Conservation (phyloP, 2,329 filamentous ascomycete species). For the Pyrenochaeta sp. region DNA sequence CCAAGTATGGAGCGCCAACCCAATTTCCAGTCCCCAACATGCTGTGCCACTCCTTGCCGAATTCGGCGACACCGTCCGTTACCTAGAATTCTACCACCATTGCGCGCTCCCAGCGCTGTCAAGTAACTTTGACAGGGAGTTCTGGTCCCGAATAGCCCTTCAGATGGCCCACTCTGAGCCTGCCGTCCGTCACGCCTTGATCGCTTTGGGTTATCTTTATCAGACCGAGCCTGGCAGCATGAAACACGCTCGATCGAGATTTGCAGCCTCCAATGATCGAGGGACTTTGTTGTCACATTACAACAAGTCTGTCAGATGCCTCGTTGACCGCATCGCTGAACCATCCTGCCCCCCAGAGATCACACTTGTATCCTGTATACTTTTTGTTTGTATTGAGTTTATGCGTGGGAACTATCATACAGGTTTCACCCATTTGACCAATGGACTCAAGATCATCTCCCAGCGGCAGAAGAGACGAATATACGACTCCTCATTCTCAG, state of each 20-base stretch:
- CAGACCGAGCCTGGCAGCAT: slow-evolving; percentile 31
- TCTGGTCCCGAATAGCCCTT: slow-evolving; percentile 54
- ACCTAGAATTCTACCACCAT: slow-evolving; percentile 54
- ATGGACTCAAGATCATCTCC: slow-evolving; percentile 51
- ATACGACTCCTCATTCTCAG: slow-evolving; percentile 1
- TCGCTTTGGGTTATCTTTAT: slow-evolving; percentile 53
- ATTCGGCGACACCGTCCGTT: slow-evolving; percentile 27
- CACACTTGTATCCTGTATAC: slow-evolving; percentile 54
- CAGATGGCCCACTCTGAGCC: slow-evolving; percentile 54
- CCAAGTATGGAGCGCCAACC: slow-evolving; percentile 6
- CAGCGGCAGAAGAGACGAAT: slow-evolving; percentile 15
- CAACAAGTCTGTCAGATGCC: slow-evolving; percentile 50
- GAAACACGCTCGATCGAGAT: slow-evolving; percentile 24
- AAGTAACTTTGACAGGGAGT: slow-evolving; percentile 42
- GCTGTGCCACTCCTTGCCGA: slow-evolving; percentile 12
- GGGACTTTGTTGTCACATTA: slow-evolving; percentile 52
- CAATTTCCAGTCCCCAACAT: slow-evolving; percentile 8
- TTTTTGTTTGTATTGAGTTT: slow-evolving; percentile 56
- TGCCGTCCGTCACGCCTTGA: slow-evolving; percentile 54
- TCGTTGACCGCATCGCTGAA: slow-evolving; percentile 45
- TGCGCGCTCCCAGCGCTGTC: slow-evolving; percentile 50
- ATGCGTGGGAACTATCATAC: slow-evolving; percentile 53
- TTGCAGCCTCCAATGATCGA: slow-evolving; percentile 12
- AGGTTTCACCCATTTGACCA: slow-evolving; percentile 55
- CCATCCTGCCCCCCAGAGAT: slow-evolving; percentile 43